Percentiles rank a stretch among this genome's conserved stretches.
These are phyloP conservation scores for Xylogone sp. DNA, from an alignment of 2,329 filamentous ascomycete species.

Conservation along the genomic window DNA sequence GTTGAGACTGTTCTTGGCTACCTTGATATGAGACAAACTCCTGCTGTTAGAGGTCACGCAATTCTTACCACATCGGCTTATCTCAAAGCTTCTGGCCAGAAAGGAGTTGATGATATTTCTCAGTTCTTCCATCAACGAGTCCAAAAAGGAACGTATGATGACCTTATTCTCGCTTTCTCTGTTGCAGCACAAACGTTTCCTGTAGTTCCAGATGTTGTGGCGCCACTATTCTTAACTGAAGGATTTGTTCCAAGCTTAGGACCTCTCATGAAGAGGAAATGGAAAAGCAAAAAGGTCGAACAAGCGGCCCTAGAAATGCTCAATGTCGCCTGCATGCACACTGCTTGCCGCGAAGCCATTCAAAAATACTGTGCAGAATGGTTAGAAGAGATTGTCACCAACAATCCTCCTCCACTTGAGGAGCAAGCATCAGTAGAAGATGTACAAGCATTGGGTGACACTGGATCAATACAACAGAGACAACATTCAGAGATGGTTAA, in stretches of 20 bases:
- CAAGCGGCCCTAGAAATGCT: conserved; percentile 84
- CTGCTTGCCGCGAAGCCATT: conserved; percentile 76
- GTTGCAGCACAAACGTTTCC: conserved; percentile 88
- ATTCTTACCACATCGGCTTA: conserved; percentile 80
- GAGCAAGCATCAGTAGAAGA: conserved; percentile 16
- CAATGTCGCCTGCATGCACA: conserved; percentile 86
- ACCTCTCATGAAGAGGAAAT: conserved; percentile 71
- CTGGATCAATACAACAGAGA: conserved; percentile 26
- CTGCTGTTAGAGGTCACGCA: conserved; percentile 73
- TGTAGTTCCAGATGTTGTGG: conserved; percentile 70
- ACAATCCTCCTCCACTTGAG: conserved; percentile 55
- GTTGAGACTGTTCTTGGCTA: conserved; percentile 84
- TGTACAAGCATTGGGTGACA: conserved; percentile 17
- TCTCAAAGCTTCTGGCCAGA: conserved; percentile 70
- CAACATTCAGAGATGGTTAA: conserved; percentile 57
- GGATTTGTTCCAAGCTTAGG: conserved; percentile 78
- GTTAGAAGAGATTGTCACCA: conserved; percentile 79
- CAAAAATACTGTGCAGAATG: conserved; percentile 81
- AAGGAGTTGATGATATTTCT: conserved; percentile 65
- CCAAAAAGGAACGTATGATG: conserved; percentile 73
- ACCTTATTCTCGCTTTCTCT: conserved; percentile 88
- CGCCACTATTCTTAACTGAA: conserved; percentile 80
- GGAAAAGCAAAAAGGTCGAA: conserved; percentile 83
- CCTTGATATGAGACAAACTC: conserved; percentile 77
- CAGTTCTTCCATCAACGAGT: conserved; percentile 73